phyloP scores from a whole-genome alignment of 1,284 basidiomycete genomes.

The Volvariella volvacea region DNA sequence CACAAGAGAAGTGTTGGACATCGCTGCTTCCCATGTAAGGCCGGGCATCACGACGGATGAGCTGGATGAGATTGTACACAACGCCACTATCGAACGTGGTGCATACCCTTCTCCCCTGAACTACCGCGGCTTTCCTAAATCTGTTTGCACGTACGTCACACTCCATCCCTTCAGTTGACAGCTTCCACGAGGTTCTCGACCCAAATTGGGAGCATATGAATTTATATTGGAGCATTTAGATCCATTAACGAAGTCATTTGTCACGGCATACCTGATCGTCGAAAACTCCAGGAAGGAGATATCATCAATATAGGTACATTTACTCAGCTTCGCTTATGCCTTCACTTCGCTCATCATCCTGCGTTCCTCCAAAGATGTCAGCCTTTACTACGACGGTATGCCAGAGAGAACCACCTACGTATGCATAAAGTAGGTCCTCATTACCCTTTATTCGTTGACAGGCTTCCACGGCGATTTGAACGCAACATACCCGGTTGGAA shows the following conservation, averaged over 20 bases:
- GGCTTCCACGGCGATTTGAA: constrained; percentile 91
- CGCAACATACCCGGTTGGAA: constrained; percentile 85
- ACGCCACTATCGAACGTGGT: constrained; percentile 86
- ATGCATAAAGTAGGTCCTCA: too few relatives aligned
- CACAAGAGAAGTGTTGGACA: constrained; percentile 86
- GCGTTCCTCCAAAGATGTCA: constrained; percentile 40
- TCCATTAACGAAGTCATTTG: constrained; percentile 97
- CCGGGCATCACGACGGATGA: constrained; percentile 96
- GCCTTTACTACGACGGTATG: constrained; percentile 64
- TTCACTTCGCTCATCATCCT: constrained; percentile 10
- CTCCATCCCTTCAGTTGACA: constrained; percentile 5
- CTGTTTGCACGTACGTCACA: constrained; percentile 87
- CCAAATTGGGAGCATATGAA: constrained; percentile 2
- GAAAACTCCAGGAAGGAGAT: constrained; percentile 84
- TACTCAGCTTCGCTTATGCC: constrained; percentile 2
- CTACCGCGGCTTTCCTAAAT: constrained; percentile 93
- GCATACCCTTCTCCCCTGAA: constrained; percentile 94
- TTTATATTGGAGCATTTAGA: constrained; percentile 26
- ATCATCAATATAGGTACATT: constrained; percentile 83
- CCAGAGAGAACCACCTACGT: too few relatives aligned
- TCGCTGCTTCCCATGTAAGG: constrained; percentile 77
- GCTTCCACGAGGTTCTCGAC: constrained; percentile 3
- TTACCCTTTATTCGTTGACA: constrained; percentile 17
- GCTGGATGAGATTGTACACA: constrained; percentile 93
- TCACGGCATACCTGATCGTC: constrained; percentile 91